Percentiles rank a stretch among this genome's conserved stretches.
These are phyloP conservation scores for Coelastrella sp. DNA, from an alignment of 139 green algal species.

Conservation along the genomic window DNA sequence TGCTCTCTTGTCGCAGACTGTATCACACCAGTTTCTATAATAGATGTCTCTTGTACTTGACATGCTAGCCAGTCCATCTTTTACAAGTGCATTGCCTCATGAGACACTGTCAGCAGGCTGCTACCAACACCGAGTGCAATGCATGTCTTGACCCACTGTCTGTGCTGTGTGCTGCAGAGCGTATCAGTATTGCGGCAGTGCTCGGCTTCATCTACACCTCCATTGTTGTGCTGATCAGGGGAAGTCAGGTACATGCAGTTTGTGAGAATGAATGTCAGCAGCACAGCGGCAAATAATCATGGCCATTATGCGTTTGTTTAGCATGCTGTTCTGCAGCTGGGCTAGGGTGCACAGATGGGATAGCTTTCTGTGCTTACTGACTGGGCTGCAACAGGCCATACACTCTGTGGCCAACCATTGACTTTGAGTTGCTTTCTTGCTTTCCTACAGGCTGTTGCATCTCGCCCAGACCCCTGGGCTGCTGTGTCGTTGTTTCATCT, in stretches of 20 bases:
- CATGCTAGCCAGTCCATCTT: no score
- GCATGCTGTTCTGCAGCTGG: no score
- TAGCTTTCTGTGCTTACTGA: no score
- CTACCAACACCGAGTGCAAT: no score
- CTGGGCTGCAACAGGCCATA: no score
- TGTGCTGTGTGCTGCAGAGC: constrained; percentile 24
- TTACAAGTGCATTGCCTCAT: no score
- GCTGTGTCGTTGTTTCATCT: constrained; percentile 55
- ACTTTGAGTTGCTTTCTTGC: background rate
- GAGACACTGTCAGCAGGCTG: background rate
- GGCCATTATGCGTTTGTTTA: background rate
- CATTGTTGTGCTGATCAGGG: constrained; percentile 44
- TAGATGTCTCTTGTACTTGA: background rate
- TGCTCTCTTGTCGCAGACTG: no score
- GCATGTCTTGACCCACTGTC: background rate
- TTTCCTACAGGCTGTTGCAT: constrained; percentile 47
- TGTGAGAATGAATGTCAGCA: background rate
- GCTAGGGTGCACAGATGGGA: no score
- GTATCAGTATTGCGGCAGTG: constrained; percentile 63
- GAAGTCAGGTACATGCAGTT: background rate
- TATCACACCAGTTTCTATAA: background rate
- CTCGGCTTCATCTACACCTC: constrained; percentile 68
- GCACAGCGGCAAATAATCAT: background rate
- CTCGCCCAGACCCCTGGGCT: constrained; percentile 11
- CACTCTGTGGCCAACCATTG: no score